phyloP scores from a whole-genome alignment of 2,329 filamentous ascomycete species.

The Thermochaetoides dissita region DNA sequence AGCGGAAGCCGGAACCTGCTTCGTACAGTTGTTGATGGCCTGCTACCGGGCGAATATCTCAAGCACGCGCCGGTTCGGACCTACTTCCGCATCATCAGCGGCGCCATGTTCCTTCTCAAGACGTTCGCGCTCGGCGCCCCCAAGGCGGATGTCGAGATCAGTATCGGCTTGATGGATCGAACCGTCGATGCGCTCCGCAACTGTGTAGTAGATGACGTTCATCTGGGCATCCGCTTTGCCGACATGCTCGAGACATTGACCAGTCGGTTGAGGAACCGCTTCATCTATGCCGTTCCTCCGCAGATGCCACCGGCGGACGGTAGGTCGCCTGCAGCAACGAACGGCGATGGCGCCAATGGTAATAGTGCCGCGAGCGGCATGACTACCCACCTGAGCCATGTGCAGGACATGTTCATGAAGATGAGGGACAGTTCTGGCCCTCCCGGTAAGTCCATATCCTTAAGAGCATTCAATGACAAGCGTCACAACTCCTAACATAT shows the following conservation, averaged over 20 bases:
- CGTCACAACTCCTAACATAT: too few species aligned
- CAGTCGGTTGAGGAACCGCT: slow-evolving; percentile 56
- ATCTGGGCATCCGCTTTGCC: slow-evolving; percentile 71
- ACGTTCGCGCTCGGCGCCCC: slow-evolving; percentile 72
- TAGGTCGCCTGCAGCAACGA: slow-evolving; percentile 18
- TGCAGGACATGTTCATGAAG: slow-evolving; percentile 19
- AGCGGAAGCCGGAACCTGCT: slow-evolving; percentile 66
- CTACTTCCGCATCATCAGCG: slow-evolving; percentile 75
- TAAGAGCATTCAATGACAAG: background rate
- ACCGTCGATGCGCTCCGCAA: slow-evolving; percentile 61
- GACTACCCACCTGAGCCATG: slow-evolving; percentile 4
- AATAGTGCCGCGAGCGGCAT: slow-evolving; percentile 7
- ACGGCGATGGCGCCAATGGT: slow-evolving; percentile 15
- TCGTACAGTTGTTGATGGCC: slow-evolving; percentile 59
- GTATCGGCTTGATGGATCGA: slow-evolving; percentile 59
- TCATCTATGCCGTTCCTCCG: slow-evolving; percentile 49
- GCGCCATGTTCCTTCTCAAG: slow-evolving; percentile 72
- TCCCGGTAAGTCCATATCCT: slow-evolving; percentile 20
- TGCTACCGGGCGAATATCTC: slow-evolving; percentile 60
- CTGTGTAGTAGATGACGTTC: slow-evolving; percentile 73
- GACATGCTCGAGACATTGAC: slow-evolving; percentile 70
- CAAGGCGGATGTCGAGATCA: slow-evolving; percentile 62
- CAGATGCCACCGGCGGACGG: slow-evolving; percentile 24
- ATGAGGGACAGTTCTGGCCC: slow-evolving; percentile 26
- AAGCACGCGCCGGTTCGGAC: slow-evolving; percentile 73